These are phyloP conservation scores for Mycosphaerella arachidis DNA, from an alignment of 2,329 filamentous ascomycete species.

Conservation along the genomic window DNA sequence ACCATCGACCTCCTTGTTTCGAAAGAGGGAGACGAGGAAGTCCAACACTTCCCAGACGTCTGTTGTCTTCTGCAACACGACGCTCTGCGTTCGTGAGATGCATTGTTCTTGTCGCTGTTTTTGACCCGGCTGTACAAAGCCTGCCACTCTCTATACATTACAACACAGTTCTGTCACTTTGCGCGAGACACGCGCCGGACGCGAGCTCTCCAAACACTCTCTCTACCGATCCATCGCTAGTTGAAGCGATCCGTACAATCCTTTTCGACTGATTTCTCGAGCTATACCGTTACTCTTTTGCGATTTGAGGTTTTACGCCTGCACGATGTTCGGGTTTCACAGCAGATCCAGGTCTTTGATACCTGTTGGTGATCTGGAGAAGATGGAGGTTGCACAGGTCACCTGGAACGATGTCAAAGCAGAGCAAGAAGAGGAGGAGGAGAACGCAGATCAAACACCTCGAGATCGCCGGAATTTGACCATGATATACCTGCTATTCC, in stretches of 20 bases:
- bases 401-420: slow-evolving; percentile 14
- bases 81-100: background rate
- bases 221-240: background rate
- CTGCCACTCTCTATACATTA: background rate
- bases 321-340: slow-evolving; percentile 43
- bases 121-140: background rate
- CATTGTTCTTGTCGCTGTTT: background rate
- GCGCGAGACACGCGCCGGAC: slow-evolving; percentile 5
- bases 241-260: background rate
- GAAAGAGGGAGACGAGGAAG: background rate
- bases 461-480: slow-evolving; percentile 31
- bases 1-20: background rate
- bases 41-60: background rate
- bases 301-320: background rate
- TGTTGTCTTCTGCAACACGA: background rate
- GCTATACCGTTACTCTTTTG: background rate
- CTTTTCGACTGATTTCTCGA: background rate
- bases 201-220: slow-evolving; percentile 7
- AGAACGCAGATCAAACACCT: slow-evolving; percentile 16
- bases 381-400: slow-evolving; percentile 25
- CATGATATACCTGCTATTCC: slow-evolving; percentile 44
- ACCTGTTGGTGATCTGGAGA: slow-evolving; percentile 41
- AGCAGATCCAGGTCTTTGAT: slow-evolving; percentile 40
- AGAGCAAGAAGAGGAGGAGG: slow-evolving; percentile 27
- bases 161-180: background rate